Conservation (phyloP, 78 protist genomes). For the Corallochytrium limacisporum region DNA sequence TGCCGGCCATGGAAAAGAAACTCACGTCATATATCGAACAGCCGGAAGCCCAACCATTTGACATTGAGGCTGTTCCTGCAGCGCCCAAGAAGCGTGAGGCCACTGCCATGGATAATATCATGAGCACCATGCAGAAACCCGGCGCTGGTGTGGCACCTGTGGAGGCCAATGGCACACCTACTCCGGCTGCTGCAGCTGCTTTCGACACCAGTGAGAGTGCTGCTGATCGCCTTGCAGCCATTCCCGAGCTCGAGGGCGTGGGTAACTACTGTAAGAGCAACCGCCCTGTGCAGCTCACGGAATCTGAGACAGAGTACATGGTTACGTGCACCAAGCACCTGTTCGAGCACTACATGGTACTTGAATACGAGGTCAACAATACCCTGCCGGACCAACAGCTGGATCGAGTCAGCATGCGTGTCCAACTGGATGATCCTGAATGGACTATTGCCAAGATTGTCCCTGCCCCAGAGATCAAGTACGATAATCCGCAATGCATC, state of each 20-base stretch:
- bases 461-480: neutral
- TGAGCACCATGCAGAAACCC: neutral
- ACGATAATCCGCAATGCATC: neutral
- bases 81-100: neutral
- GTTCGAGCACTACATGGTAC: slow-evolving; percentile 52
- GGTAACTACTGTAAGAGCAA: no score
- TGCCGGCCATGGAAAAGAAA: slow-evolving; percentile 10
- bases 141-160: slow-evolving; percentile 2
- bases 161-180: neutral
- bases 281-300: slow-evolving; percentile 65
- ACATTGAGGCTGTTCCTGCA: neutral
- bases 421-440: neutral
- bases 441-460: neutral
- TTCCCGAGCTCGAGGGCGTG: no score
- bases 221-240: no score
- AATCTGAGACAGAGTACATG: slow-evolving; percentile 82
- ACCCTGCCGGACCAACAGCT: slow-evolving; percentile 69
- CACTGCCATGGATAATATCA: neutral
- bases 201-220: no score
- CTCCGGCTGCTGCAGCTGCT: neutral
- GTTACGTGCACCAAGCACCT: slow-evolving; percentile 72
- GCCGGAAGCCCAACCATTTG: neutral
- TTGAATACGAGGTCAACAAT: slow-evolving; percentile 72
- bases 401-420: slow-evolving; percentile 13
- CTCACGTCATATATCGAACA: no score